Percentiles rank a stretch among this genome's conserved stretches.
phyloP scores from a whole-genome alignment of 495 filamentous ascomycete genomes.

The Zalerion maritima region DNA sequence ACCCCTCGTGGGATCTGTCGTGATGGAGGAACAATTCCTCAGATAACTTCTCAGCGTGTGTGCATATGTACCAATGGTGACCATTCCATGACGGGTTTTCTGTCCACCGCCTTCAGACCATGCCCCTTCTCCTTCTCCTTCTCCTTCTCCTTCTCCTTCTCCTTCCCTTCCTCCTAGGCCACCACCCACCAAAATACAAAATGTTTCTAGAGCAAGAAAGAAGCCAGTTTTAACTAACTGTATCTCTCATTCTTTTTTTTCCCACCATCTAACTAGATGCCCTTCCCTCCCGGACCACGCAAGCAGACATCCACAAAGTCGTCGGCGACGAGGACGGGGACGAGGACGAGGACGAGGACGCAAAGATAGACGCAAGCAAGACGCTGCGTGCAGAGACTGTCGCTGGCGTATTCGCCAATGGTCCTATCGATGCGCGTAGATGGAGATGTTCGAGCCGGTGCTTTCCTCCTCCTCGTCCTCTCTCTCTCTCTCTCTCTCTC shows the following conservation, averaged over 20 bases:
- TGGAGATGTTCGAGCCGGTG: constrained; percentile 4
- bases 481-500: background rate
- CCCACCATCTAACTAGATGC: constrained; percentile 3
- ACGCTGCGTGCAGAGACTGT: background rate
- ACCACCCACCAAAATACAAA: no score
- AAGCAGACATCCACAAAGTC: constrained; percentile 1
- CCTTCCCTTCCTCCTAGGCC: no score
- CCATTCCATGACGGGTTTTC: no score
- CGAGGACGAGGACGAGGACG: constrained; percentile 5
- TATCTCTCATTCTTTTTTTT: background rate
- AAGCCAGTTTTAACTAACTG: no score
- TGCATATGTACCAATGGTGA: no score
- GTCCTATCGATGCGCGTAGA: constrained; percentile 1
- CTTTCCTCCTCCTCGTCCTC: constrained; percentile 3
- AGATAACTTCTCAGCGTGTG: no score
- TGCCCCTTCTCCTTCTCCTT: no score
- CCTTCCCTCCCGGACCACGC: constrained; percentile 2
- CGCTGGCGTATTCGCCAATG: background rate
- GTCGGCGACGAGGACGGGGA: constrained; percentile 1
- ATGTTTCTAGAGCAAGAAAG: no score
- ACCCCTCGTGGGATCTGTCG: no score
- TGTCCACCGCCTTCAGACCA: no score
- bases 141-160: no score
- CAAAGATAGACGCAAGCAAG: constrained; percentile 1
- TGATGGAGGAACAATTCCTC: no score